Evolutionary conservation across 305 asterid species (phyloP), one percentile per base, ranked within the genome.

Genomic region (Fraxinus albicans): DNA sequence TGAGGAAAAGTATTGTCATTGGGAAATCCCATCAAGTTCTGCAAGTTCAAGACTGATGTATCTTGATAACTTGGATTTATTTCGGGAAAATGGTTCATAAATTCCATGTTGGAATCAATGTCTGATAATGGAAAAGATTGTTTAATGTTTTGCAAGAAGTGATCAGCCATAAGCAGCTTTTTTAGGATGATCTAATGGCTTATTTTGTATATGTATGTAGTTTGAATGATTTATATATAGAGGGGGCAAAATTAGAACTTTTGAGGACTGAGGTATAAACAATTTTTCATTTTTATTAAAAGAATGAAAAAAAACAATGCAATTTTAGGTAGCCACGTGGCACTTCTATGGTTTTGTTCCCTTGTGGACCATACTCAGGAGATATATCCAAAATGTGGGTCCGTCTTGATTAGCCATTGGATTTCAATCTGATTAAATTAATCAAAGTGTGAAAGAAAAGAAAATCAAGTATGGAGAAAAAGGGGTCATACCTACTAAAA

Each of bases 381-480:
- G 91, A 85, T 88, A 86, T 76, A 88, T 91, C 91, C 91, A 87
- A 87, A 84, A 73, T n/a, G 21, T 75, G 87, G 92, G 87, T 77
- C 88, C 93, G 84, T 63, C 42, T 25, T 25, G 12, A 82, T 82
- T 13, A 13, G 84, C 80, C 77, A 69, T 50, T 83, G 79, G 72
- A 53, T 69, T 55, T 19, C 35, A 58, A 53, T 40, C 72, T 81
- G 79, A 34, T 73, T 81, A 53, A 40, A 36, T 36, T 15, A 81
- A 81, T 76, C 63, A 55, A 65, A 36, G 35, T 53, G 10, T 21
- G 19, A 25, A 27, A 67, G 19, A 27, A 9, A 25, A 10, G 77
- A 44, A 65, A 69, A 8, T 70, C 38, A 23, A 42, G 58, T 76
- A 73, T 82, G 78, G 83, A 19, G 38, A 10, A 25, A 69, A 78